A percentile compares a stretch with the other conserved stretches of the same genome.
Evolutionary conservation across 371 early-diverging fungal genomes (phyloP).

Genomic region (Polyrhizophydium stewartii): DNA sequence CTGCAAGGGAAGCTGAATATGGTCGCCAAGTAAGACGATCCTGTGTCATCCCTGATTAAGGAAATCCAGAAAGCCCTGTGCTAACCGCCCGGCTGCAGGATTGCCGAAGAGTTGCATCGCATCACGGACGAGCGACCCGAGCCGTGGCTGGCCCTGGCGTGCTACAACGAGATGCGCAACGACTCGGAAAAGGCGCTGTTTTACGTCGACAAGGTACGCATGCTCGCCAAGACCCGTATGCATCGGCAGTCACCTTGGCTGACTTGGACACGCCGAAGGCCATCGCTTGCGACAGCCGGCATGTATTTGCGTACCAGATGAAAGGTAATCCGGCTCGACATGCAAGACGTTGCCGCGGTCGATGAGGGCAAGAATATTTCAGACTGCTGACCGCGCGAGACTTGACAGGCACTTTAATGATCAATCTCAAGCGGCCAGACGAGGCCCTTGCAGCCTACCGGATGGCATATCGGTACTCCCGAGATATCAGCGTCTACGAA

Average conservation of each 20-base stretch:
- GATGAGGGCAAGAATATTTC: neutral
- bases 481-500: neutral
- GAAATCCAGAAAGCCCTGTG: neutral
- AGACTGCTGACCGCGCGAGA: neutral
- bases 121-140: neutral
- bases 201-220: neutral
- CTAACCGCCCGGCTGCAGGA: neutral
- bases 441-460: neutral
- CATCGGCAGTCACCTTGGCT: neutral
- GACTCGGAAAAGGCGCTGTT: neutral
- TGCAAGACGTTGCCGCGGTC: neutral
- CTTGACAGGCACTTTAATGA: neutral
- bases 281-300: neutral
- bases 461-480: neutral
- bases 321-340: neutral
- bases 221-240: neutral
- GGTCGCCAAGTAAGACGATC: neutral
- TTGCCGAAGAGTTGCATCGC: neutral
- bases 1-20: neutral
- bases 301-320: neutral
- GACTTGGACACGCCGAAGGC: neutral
- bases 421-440: neutral
- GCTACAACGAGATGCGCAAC: neutral
- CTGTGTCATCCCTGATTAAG: neutral
- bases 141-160: neutral